These are phyloP conservation scores for Gossypium schwendimanii DNA, from an alignment of 441 rosid species.

Conservation along the genomic window DNA sequence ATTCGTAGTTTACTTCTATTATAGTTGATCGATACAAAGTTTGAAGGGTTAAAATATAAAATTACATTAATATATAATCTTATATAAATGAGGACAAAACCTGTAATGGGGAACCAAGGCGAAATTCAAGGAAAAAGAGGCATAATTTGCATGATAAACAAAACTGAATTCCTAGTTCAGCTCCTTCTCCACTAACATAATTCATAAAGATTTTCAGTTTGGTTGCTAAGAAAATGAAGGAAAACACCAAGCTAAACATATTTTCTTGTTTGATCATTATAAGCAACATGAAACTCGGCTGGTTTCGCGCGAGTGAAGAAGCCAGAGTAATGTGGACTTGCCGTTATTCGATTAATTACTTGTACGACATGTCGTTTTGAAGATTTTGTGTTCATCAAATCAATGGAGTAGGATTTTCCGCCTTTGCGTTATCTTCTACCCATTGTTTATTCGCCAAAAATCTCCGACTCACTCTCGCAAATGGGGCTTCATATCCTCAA, in stretches of 20 bases:
- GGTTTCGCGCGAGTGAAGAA: no score
- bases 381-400: not conserved
- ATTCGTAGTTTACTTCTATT: no score
- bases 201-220: not conserved
- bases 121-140: not conserved
- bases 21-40: no score
- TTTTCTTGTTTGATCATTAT: no score
- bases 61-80: no score
- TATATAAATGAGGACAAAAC: no score
- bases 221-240: not conserved
- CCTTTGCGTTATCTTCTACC: not conserved
- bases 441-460: not conserved
- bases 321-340: no score
- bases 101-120: no score
- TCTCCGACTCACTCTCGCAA: not conserved
- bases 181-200: not conserved
- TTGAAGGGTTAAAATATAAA: no score
- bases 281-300: no score
- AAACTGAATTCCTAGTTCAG: not conserved
- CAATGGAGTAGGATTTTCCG: not conserved
- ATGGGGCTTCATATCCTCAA: conserved; percentile 37
- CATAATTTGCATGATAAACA: not conserved
- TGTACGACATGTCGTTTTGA: not conserved
- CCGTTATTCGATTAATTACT: not conserved
- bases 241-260: not conserved